These are phyloP conservation scores for Mycena citricolor DNA, from an alignment of 1,284 basidiomycete genomes.

Conservation along the genomic window DNA sequence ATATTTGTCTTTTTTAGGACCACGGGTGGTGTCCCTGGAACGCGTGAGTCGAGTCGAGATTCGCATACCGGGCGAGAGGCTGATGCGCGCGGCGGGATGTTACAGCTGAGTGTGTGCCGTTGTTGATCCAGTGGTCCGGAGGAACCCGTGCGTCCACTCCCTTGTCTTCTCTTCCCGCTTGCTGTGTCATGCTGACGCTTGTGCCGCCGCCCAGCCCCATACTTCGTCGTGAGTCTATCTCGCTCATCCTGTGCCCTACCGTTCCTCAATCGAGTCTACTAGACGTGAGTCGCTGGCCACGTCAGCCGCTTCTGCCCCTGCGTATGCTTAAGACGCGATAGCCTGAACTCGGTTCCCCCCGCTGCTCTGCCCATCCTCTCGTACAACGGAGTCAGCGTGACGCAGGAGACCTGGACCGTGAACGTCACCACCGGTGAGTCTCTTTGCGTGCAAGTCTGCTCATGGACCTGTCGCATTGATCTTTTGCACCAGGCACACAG, in stretches of 20 bases:
- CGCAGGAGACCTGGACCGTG: constrained; percentile 12
- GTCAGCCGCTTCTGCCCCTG: neutral
- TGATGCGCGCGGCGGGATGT: too few relatives aligned
- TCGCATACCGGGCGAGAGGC: too few relatives aligned
- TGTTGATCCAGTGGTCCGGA: constrained; percentile 10
- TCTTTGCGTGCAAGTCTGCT: neutral
- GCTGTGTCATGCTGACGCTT: too few relatives aligned
- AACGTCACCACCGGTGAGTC: constrained; percentile 7
- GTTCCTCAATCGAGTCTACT: neutral
- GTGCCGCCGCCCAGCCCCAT: constrained; percentile 7
- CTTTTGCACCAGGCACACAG: neutral
- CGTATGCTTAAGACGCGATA: neutral
- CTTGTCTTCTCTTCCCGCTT: neutral
- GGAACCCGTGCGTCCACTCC: constrained; percentile 11
- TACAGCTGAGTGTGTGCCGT: constrained; percentile 13
- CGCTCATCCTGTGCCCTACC: neutral
- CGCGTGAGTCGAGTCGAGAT: too few relatives aligned
- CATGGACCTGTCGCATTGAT: neutral
- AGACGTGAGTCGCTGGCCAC: constrained; percentile 17
- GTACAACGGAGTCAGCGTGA: constrained; percentile 9
- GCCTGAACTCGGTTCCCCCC: constrained; percentile 2
- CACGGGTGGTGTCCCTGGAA: too few relatives aligned
- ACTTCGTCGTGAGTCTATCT: constrained; percentile 16
- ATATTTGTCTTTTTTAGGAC: too few relatives aligned
- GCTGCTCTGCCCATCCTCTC: neutral